Base-by-base conservation (phyloP, 306 rosid species). In the Luffa aegyptiaca region DNA sequence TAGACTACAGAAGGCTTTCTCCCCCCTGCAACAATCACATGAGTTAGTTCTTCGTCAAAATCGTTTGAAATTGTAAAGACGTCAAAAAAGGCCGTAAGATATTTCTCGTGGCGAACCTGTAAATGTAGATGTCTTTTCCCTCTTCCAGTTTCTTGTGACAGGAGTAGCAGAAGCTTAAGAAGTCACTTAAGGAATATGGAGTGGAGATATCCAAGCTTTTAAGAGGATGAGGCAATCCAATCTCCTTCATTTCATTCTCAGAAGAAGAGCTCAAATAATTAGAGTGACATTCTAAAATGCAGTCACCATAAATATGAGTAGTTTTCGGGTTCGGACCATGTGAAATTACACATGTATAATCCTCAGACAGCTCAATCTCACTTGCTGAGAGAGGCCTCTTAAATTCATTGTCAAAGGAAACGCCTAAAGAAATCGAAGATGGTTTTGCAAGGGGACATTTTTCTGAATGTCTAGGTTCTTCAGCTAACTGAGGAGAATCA, bases 111-210 rank as follows among this genome's bases (percentile, higher is more conserved):
- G 86, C 31, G 36, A 76, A 91, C 92, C 97, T 87, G 88, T 93
- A 96, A 79, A 93, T 93, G 80, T 88, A 96, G 74, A 96, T 91
- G 85, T 96, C 97, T 81, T 83, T 85, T 46, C 92, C 88, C 76
- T 87, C 93, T 62, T 93, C 90, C 77, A 96, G 96, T 80, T 85
- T 92, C 89, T 86, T 88, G 90, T 84, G 88, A 90, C 99, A 96
- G 68, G 98, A 88, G 85, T 87, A 78, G 65, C 99, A 96, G 66
- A 84, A 82, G 92, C 89, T 88, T 26, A 96, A 97, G 82, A 96
- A 96, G 83, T 85, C 83, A 16, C 56, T 71, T 64, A 76, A 11
- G 41, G 81, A 55, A 68, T 80, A 80, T 83, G 86, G 81, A 84
- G 78, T 12, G 78, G 46, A 16, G 10, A 17, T 52, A 33, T 74